Evolutionary conservation across 169 alveolate genomes (phyloP), one percentile per base, ranked within the genome.

Genomic region (Eimeria brunetti): DNA sequence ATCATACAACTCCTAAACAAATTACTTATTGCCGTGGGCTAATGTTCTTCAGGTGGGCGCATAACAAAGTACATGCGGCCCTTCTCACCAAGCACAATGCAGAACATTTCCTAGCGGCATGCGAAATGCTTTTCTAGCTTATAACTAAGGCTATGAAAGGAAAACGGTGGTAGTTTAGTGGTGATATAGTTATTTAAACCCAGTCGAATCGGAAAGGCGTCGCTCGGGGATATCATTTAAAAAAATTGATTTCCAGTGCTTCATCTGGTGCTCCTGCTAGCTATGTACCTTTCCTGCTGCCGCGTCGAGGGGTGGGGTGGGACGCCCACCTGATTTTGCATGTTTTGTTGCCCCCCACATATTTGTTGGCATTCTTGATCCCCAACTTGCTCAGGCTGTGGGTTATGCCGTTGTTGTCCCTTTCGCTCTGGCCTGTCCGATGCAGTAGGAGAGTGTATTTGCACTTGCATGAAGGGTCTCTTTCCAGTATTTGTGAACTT

Each of bases 291-390:
- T 38, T 53, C 51, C 73, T 58, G 90, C 90, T 51, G 44, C 73
- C 73, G 73, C 90, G 69, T 53, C 90, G 69, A 27, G 69, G 73
- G 73, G 64, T 56, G 90, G 73, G 30, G 44, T 22, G 46, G 90
- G 90, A 16, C 90, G 90, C 90, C 73, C 90, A 83, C 90, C 90
- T 83, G 90, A 30, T 83, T 83, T 51, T 49, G 36, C 73, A 83
- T 56, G 60, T 20, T 53, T 33, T 83, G 90, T 14, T 49, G 75
- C 64, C 53, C 73, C 90, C 73, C 64, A 83, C 14, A 22, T 53
- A 38, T 33, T 36, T 46, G 75, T 33, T 83, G 90, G 1, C 67
- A 44, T 24, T 18, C 27, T 46, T 41, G 44, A 24, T 41, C 62
- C 33, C 53, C 53, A 30, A 20, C 90, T 30, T 83, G 56, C 36